phyloP scores from a whole-genome alignment of 306 rosid genomes.

The Acacia crassicarpa region DNA sequence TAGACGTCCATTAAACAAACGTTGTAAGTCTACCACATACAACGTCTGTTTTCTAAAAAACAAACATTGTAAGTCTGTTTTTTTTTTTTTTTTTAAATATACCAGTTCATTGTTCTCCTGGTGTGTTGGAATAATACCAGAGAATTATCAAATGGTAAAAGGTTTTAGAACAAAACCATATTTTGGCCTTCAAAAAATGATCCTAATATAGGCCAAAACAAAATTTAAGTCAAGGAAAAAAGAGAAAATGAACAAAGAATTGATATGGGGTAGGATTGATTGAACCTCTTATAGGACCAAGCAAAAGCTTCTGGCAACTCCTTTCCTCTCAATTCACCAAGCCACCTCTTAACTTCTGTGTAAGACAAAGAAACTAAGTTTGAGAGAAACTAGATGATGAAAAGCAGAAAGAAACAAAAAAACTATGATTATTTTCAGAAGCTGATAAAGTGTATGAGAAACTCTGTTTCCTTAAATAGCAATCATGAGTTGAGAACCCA shows the following conservation, averaged over 20 bases:
- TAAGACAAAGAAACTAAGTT: background rate
- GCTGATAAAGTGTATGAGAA: background rate
- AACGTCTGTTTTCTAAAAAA: no score
- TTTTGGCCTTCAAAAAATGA: background rate
- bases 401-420: background rate
- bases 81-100: no score
- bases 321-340: constrained; percentile 74
- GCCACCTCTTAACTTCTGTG: constrained; percentile 84
- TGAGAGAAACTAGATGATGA: background rate
- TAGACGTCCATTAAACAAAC: no score
- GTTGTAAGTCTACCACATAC: no score
- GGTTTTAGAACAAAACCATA: background rate
- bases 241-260: background rate
- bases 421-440: background rate
- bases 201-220: background rate
- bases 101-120: background rate
- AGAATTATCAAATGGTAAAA: background rate
- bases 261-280: background rate
- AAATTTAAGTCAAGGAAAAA: background rate
- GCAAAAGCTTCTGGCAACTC: constrained; percentile 70
- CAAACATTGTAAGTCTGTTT: no score
- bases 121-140: background rate
- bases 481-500: background rate
- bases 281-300: constrained; percentile 88
- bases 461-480: background rate